Evolutionary conservation across 2,329 filamentous ascomycete genomes (phyloP).

Genomic region (Dryadomyces quercivorus): DNA sequence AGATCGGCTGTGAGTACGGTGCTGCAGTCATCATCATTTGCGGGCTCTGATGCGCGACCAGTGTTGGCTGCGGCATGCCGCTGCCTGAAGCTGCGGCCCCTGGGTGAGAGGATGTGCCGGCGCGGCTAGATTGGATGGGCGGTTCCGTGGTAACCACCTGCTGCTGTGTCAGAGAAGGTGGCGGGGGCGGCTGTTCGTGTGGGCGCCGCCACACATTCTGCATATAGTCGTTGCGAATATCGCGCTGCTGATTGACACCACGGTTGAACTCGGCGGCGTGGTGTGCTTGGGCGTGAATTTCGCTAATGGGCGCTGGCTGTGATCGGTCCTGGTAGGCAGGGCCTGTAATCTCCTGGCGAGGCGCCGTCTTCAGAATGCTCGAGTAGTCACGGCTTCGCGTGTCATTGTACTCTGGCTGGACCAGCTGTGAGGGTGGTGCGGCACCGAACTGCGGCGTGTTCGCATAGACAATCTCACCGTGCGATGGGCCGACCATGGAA

Average conservation of each 20-base stretch:
- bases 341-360: slow-evolving; percentile 80
- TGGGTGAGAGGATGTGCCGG: slow-evolving; percentile 48
- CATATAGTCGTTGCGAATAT: slow-evolving; percentile 66
- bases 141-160: slow-evolving; percentile 32
- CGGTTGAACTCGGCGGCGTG: slow-evolving; percentile 90
- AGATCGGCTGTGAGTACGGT: slow-evolving; percentile 58
- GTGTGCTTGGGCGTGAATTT: slow-evolving; percentile 75
- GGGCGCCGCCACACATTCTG: slow-evolving; percentile 72
- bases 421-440: slow-evolving; percentile 48
- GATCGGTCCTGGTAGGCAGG: slow-evolving; percentile 80
- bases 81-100: slow-evolving; percentile 34
- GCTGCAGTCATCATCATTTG: slow-evolving; percentile 55
- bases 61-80: slow-evolving; percentile 38
- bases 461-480: slow-evolving; percentile 82
- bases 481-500: slow-evolving; percentile 51
- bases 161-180: slow-evolving; percentile 35
- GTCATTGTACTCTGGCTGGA: slow-evolving; percentile 66
- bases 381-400: slow-evolving; percentile 70
- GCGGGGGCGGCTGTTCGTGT: slow-evolving; percentile 56
- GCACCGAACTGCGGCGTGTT: slow-evolving; percentile 58
- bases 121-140: slow-evolving; percentile 35
- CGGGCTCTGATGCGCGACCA: slow-evolving; percentile 49
- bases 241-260: slow-evolving; percentile 65
- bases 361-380: slow-evolving; percentile 62
- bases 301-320: slow-evolving; percentile 60